phyloP scores from a whole-genome alignment of 768 basidiomycete genomes.

The Lactifluus pinguis region DNA sequence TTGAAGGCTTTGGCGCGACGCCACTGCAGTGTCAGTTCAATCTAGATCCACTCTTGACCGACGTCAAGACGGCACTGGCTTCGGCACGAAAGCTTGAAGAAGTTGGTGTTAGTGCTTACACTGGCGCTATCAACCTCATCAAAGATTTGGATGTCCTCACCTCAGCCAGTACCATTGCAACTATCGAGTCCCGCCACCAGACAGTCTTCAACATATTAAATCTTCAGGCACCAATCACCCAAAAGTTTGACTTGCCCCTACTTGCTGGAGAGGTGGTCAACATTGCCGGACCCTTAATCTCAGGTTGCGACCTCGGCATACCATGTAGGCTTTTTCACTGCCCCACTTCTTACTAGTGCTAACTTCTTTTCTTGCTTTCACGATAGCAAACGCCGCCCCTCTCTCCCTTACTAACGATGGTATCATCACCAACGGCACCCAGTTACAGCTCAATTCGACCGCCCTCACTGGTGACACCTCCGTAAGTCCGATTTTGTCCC shows the following conservation, averaged over 20 bases:
- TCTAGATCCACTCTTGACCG: slow-evolving; percentile 50
- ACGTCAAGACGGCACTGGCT: slow-evolving; percentile 61
- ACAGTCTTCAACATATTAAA: slow-evolving; percentile 66
- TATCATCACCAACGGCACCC: slow-evolving; percentile 43
- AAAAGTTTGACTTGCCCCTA: slow-evolving; percentile 67
- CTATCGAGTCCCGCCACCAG: slow-evolving; percentile 79
- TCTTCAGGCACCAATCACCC: slow-evolving; percentile 50
- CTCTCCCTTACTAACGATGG: slow-evolving; percentile 58
- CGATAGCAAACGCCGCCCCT: slow-evolving; percentile 43
- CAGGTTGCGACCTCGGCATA: slow-evolving; percentile 56
- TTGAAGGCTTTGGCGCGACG: slow-evolving; percentile 44
- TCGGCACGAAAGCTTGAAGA: slow-evolving; percentile 69
- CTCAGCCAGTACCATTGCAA: slow-evolving; percentile 64
- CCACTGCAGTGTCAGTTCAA: slow-evolving; percentile 59
- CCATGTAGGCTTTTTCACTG: slow-evolving; percentile 30
- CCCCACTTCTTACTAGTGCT: no score
- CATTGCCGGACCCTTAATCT: slow-evolving; percentile 58
- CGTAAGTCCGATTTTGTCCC: slow-evolving; percentile 26
- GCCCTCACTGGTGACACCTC: slow-evolving; percentile 44
- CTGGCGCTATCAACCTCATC: slow-evolving; percentile 60
- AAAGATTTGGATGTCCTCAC: slow-evolving; percentile 49
- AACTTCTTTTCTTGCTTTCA: no score
- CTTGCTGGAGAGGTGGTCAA: slow-evolving; percentile 61
- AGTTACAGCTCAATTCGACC: slow-evolving; percentile 48
- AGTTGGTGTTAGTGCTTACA: slow-evolving; percentile 68